These are phyloP conservation scores for Serendipita vermifera DNA, from an alignment of 768 basidiomycete species.

Conservation along the genomic window DNA sequence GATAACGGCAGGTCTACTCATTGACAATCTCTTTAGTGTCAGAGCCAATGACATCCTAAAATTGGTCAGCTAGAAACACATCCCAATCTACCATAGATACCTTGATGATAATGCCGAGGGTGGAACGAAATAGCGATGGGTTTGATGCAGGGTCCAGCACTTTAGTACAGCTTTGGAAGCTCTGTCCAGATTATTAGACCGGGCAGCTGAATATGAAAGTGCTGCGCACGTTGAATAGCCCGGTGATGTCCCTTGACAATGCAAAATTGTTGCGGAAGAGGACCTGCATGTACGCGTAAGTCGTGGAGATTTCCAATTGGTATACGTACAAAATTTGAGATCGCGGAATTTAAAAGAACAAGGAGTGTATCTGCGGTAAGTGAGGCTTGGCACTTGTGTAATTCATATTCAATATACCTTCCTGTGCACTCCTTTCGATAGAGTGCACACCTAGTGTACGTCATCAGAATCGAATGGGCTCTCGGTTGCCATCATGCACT, in stretches of 20 bases:
- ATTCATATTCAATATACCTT: slow-evolving; percentile 17
- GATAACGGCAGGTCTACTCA: slow-evolving; percentile 29
- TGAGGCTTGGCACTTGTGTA: not conserved
- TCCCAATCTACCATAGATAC: slow-evolving; percentile 18
- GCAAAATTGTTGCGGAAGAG: slow-evolving; percentile 56
- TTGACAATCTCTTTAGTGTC: slow-evolving; percentile 44
- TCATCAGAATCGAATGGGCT: no score
- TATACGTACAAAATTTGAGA: slow-evolving; percentile 43
- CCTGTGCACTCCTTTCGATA: slow-evolving; percentile 49
- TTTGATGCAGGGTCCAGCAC: slow-evolving; percentile 47
- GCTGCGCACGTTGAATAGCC: slow-evolving; percentile 36
- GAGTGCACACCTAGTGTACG: slow-evolving; percentile 49
- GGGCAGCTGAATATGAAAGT: slow-evolving; percentile 31
- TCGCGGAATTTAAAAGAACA: slow-evolving; percentile 50
- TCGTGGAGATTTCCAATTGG: not conserved
- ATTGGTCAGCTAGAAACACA: not conserved
- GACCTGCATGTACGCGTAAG: slow-evolving; percentile 29
- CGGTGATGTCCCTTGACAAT: slow-evolving; percentile 43
- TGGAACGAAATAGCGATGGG: slow-evolving; percentile 45
- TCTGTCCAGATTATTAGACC: not conserved
- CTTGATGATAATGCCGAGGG: slow-evolving; percentile 51
- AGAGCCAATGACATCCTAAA: slow-evolving; percentile 48
- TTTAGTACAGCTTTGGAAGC: slow-evolving; percentile 18
- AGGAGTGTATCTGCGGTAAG: slow-evolving; percentile 35
- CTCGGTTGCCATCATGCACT: no score